Evolutionary conservation across 352 stramenopile species (phyloP).

Genomic region (Pythium phragmitis): DNA sequence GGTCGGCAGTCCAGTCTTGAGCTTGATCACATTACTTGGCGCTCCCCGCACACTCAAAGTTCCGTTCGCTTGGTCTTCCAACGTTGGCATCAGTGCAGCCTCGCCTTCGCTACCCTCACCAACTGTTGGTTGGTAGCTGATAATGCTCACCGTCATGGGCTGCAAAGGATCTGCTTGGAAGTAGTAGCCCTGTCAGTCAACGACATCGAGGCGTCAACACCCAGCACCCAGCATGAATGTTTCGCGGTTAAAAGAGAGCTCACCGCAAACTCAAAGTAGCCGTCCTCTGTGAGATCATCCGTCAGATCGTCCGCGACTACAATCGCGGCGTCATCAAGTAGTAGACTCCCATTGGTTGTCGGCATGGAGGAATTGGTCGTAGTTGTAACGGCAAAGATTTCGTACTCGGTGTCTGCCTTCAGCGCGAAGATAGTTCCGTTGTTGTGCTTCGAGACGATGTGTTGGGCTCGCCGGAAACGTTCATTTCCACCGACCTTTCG

Average conservation of each 20-base stretch:
- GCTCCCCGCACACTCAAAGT: conserved; percentile 31
- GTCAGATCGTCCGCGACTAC: conserved; percentile 16
- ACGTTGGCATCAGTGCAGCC: conserved; percentile 2
- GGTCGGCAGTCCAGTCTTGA: conserved; percentile 33
- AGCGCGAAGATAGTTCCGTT: conserved; percentile 41
- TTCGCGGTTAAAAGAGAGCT: neutral
- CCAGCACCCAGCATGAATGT: neutral
- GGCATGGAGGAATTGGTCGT: conserved; percentile 8
- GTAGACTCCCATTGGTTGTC: conserved; percentile 27
- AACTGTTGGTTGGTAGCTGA: conserved; percentile 14
- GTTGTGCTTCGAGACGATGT: conserved; percentile 10
- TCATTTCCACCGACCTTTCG: conserved; percentile 17
- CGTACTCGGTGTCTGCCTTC: conserved; percentile 43
- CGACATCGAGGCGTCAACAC: neutral
- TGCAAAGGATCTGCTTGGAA: conserved; percentile 42
- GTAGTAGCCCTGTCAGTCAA: conserved; percentile 33
- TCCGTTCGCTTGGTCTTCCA: neutral
- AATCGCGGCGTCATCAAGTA: conserved; percentile 29
- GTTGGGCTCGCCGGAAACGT: conserved; percentile 22
- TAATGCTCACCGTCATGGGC: neutral
- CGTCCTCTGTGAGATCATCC: neutral
- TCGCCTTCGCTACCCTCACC: neutral
- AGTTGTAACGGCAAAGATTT: conserved; percentile 44
- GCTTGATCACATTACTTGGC: conserved; percentile 30
- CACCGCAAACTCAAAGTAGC: conserved; percentile 56